Evolutionary conservation across 768 basidiomycete species (phyloP).

Genomic region (Dioszegia hungarica): DNA sequence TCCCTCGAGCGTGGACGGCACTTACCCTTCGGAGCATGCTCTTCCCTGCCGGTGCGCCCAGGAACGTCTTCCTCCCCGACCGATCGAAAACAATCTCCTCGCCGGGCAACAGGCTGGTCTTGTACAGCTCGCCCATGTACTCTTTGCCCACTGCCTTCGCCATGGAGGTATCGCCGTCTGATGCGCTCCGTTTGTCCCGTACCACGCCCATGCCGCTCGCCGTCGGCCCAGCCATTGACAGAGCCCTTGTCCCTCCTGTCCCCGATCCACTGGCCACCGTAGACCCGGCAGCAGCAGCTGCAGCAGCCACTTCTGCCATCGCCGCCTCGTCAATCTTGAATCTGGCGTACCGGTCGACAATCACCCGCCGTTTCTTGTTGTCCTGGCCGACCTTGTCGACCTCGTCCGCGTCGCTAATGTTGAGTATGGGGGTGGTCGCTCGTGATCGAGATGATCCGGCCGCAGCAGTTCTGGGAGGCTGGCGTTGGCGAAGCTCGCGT

Average conservation of each 20-base stretch:
- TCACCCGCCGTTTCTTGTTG: conserved; percentile 35
- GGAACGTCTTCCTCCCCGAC: conserved; percentile 31
- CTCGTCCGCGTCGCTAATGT: neutral
- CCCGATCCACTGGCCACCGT: no score
- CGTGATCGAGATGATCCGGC: neutral
- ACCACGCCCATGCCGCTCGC: no score
- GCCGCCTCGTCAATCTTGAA: conserved; percentile 45
- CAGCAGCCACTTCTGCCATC: conserved; percentile 31
- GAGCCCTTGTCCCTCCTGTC: no score
- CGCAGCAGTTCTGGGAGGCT: conserved; percentile 14
- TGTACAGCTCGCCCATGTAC: conserved; percentile 31
- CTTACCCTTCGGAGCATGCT: conserved; percentile 43
- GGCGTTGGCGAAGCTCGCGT: conserved; percentile 63
- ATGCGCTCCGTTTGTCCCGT: neutral
- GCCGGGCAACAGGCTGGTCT: conserved; percentile 28
- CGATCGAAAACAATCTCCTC: conserved; percentile 38
- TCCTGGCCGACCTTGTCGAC: neutral
- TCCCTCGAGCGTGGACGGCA: neutral
- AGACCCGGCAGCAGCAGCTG: conserved; percentile 23
- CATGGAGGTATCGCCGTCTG: neutral
- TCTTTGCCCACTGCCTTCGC: conserved; percentile 6
- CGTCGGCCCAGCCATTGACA: no score
- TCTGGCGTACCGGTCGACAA: conserved; percentile 40
- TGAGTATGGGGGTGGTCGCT: neutral
- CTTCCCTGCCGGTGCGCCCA: conserved; percentile 35